Conservation (phyloP, 371 early-diverging fungal species). For the Apophysomyces variabilis region DNA sequence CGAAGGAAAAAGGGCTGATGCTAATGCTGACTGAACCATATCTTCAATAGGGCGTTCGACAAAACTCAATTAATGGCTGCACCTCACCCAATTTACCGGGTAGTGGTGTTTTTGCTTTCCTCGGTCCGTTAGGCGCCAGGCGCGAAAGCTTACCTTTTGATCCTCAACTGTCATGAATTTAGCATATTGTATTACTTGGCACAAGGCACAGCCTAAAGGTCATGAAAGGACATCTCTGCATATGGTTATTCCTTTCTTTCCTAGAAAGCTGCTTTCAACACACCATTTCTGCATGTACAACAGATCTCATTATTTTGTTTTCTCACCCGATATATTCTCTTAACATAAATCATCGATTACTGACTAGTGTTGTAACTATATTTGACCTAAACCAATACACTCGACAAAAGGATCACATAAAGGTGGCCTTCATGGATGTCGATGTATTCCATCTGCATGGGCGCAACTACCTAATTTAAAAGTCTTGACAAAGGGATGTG, state of each 20-base stretch:
- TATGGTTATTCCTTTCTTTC: not conserved
- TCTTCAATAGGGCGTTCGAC: slow-evolving; percentile 14
- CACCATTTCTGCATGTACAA: slow-evolving; percentile 8
- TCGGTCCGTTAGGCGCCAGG: slow-evolving; percentile 15
- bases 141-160: slow-evolving; percentile 25
- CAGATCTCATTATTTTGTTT: slow-evolving; percentile 1
- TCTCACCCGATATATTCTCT: slow-evolving; percentile 1
- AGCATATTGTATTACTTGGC: slow-evolving; percentile 6
- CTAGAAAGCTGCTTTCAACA: not conserved
- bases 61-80: slow-evolving; percentile 13
- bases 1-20: not conserved
- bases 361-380: no score
- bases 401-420: no score
- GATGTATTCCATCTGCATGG: no score
- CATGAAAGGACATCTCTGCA: not conserved
- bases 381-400: no score
- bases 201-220: not conserved
- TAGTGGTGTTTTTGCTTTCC: not conserved
- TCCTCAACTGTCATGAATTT: slow-evolving; percentile 21
- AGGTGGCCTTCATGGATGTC: no score
- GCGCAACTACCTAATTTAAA: no score
- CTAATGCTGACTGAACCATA: not conserved
- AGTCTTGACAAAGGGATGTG: no score
- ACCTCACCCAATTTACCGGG: not conserved
- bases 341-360: not conserved